Conservation (phyloP, 768 basidiomycete species). For the Russula emetica region DNA sequence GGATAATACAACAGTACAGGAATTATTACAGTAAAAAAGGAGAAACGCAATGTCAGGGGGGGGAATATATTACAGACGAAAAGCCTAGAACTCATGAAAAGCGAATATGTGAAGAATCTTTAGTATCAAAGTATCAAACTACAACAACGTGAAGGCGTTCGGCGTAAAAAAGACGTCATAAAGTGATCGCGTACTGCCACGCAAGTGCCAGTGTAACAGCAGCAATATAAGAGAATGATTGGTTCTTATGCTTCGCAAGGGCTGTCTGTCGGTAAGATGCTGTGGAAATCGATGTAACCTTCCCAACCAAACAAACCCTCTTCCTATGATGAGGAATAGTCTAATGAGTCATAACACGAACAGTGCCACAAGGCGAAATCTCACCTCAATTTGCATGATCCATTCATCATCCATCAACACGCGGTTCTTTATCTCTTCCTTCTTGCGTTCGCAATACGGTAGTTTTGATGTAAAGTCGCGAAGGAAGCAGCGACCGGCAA, state of each 20-base stretch:
- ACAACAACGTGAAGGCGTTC: background rate
- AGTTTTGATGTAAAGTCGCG: constrained; percentile 12
- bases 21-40: too few species aligned
- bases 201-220: background rate
- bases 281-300: constrained; percentile 22
- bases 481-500: constrained; percentile 14
- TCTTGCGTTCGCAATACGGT: constrained; percentile 12
- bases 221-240: constrained; percentile 52
- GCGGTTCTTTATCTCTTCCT: constrained; percentile 9
- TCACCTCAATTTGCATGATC: constrained; percentile 22
- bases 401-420: constrained; percentile 25
- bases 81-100: background rate
- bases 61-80: too few species aligned
- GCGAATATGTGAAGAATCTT: background rate
- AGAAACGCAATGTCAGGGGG: background rate
- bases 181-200: background rate
- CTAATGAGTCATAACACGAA: background rate
- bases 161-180: background rate
- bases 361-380: background rate
- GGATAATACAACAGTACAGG: background rate
- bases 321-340: background rate
- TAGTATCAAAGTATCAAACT: too few species aligned
- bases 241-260: constrained; percentile 90
- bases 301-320: constrained; percentile 25
- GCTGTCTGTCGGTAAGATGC: constrained; percentile 83